A percentile compares a stretch with the other conserved stretches of the same genome.
These are phyloP conservation scores for Leccinum olivaceopallidum DNA, from an alignment of 768 basidiomycete genomes.

Conservation along the genomic window DNA sequence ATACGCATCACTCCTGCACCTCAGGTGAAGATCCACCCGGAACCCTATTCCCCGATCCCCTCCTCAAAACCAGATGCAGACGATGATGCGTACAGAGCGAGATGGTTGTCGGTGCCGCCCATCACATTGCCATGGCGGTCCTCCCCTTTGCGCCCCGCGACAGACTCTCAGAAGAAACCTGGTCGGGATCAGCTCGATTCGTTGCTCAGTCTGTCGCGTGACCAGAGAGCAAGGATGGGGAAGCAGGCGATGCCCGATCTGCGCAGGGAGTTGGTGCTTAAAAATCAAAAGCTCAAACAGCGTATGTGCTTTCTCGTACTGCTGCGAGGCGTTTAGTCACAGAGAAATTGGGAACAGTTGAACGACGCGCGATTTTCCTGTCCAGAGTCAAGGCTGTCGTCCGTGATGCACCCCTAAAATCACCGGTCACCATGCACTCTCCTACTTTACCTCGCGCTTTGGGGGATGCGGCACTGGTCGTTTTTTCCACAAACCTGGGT, in stretches of 20 bases:
- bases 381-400: slow-evolving; percentile 64
- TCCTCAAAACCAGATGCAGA: slow-evolving; percentile 33
- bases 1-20: slow-evolving; percentile 73
- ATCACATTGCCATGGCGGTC: slow-evolving; percentile 35
- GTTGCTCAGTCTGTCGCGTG: slow-evolving; percentile 60
- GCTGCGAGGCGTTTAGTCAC: slow-evolving; percentile 3
- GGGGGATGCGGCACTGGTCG: background rate
- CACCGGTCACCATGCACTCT: slow-evolving; percentile 68
- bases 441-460: slow-evolving; percentile 68
- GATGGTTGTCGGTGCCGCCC: slow-evolving; percentile 52
- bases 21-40: slow-evolving; percentile 32
- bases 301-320: slow-evolving; percentile 43
- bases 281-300: slow-evolving; percentile 72
- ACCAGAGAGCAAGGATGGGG: slow-evolving; percentile 48
- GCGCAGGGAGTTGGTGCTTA: slow-evolving; percentile 73
- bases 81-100: slow-evolving; percentile 57
- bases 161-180: slow-evolving; percentile 51
- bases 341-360: slow-evolving; percentile 43
- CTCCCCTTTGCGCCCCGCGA: slow-evolving; percentile 49
- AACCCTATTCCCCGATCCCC: slow-evolving; percentile 68
- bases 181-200: slow-evolving; percentile 63
- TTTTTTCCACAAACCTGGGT: background rate
- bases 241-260: slow-evolving; percentile 56
- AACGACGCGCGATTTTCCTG: slow-evolving; percentile 73
- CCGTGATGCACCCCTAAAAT: slow-evolving; percentile 69